These are phyloP conservation scores for Penicillium bovifimosum DNA, from an alignment of 495 filamentous ascomycete species.

Conservation along the genomic window DNA sequence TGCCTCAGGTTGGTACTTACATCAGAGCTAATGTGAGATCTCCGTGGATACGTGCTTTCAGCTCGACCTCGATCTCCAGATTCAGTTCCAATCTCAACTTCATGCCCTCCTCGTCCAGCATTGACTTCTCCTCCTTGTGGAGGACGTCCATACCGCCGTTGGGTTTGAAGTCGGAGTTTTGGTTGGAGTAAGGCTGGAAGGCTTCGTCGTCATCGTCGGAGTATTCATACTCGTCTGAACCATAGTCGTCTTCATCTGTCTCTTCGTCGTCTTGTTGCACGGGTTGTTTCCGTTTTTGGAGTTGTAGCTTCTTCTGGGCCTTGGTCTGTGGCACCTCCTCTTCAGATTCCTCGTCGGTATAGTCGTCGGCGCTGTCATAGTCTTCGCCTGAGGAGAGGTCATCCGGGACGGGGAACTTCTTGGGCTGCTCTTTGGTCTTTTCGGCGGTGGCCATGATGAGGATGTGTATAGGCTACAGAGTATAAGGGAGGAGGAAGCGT, in stretches of 20 bases:
- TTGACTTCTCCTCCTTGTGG: constrained; percentile 24
- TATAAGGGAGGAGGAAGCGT: not conserved
- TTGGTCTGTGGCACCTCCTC: not conserved
- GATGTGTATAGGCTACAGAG: constrained; percentile 1
- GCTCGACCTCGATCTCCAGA: constrained; percentile 78
- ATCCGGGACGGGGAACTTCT: constrained; percentile 30
- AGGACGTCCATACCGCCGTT: constrained; percentile 30
- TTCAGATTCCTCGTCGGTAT: constrained; percentile 15
- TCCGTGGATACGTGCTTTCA: constrained; percentile 87
- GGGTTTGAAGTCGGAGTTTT: constrained; percentile 9
- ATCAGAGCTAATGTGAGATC: constrained; percentile 80
- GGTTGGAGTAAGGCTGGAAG: constrained; percentile 42
- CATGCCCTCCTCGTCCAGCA: constrained; percentile 49
- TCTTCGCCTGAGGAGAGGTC: constrained; percentile 39
- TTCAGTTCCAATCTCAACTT: constrained; percentile 77
- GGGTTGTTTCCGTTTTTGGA: constrained; percentile 20
- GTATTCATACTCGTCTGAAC: constrained; percentile 43
- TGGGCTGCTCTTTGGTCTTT: constrained; percentile 32
- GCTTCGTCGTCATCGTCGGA: constrained; percentile 28
- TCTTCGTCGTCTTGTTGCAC: constrained; percentile 24
- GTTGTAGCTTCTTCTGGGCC: constrained; percentile 28
- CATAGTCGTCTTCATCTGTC: constrained; percentile 50
- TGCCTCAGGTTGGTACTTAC: constrained; percentile 49
- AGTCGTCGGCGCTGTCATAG: constrained; percentile 33
- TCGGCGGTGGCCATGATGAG: constrained; percentile 39